Conservation (phyloP, 1,139 yeast genomes). For the Hanseniaspora gamundiae region DNA sequence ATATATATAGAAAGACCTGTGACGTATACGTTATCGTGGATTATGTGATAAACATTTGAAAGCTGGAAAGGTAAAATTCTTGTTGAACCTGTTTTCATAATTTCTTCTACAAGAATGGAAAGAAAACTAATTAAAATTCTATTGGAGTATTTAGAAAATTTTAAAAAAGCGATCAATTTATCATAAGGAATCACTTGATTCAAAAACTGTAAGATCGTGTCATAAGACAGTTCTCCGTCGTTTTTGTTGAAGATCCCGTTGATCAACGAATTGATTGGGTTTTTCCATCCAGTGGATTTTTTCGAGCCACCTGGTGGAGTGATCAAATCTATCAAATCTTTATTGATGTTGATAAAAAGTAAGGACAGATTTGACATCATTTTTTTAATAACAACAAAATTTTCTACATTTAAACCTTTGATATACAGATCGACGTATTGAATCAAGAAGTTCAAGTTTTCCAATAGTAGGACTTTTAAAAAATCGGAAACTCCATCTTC, state of each 20-base stretch:
- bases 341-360: slow-evolving; percentile 31
- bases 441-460: neutral
- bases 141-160: slow-evolving; percentile 10
- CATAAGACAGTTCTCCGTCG: slow-evolving; percentile 9
- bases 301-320: slow-evolving; percentile 1
- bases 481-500: neutral
- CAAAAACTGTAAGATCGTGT: slow-evolving; percentile 10
- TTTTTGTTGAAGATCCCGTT: slow-evolving; percentile 9
- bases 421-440: neutral
- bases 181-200: slow-evolving; percentile 14
- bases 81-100: slow-evolving; percentile 19
- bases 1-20: slow-evolving; percentile 23
- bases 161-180: slow-evolving; percentile 19
- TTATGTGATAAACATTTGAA: slow-evolving; percentile 18
- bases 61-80: slow-evolving; percentile 13
- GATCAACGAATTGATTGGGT: slow-evolving; percentile 29
- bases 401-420: neutral
- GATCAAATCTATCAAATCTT: slow-evolving; percentile 7
- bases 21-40: slow-evolving; percentile 21
- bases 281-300: slow-evolving; percentile 24
- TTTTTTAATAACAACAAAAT: slow-evolving; percentile 30
- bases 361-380: slow-evolving; percentile 43
- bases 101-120: slow-evolving; percentile 47
- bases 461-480: neutral
- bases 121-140: slow-evolving; percentile 28